Conservation (phyloP, 306 rosid genomes). For the Rosa multiflora region DNA sequence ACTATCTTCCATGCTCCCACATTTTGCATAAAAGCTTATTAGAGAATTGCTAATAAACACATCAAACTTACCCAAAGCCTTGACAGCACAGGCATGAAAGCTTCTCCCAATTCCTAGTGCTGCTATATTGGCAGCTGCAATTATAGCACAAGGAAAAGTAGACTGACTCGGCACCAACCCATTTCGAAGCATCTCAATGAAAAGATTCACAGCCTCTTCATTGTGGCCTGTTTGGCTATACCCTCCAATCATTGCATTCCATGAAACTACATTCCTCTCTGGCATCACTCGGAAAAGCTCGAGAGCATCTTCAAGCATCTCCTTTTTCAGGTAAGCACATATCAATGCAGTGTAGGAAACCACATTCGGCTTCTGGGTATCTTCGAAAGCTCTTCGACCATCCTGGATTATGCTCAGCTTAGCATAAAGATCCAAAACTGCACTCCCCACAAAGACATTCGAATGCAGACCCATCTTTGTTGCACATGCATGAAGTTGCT, state of each 20-base stretch:
- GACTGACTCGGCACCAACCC: constrained; percentile 66
- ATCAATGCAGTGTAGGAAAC: constrained; percentile 82
- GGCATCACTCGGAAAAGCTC: constrained; percentile 64
- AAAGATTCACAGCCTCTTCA: constrained; percentile 72
- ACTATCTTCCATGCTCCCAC: constrained; percentile 86
- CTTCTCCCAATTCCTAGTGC: constrained; percentile 72
- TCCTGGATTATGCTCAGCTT: constrained; percentile 61
- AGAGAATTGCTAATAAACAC: constrained; percentile 68
- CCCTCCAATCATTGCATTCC: constrained; percentile 89
- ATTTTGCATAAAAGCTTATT: constrained; percentile 76
- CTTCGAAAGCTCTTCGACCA: constrained; percentile 56
- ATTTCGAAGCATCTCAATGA: constrained; percentile 62
- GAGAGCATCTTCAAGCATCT: constrained; percentile 59
- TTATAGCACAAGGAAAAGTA: constrained; percentile 76
- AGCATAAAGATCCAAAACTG: constrained; percentile 70
- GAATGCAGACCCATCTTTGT: constrained; percentile 49
- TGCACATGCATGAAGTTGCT: constrained; percentile 71
- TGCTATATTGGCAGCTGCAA: constrained; percentile 75
- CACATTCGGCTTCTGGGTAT: constrained; percentile 61
- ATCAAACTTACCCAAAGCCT: constrained; percentile 67
- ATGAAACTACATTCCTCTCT: constrained; percentile 70
- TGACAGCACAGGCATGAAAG: constrained; percentile 78
- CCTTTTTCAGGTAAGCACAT: constrained; percentile 60
- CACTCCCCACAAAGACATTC: constrained; percentile 75
- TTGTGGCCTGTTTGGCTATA: constrained; percentile 80